Evolutionary conservation across 2,329 filamentous ascomycete species (phyloP).

Genomic region (Aspergillus sp.): DNA sequence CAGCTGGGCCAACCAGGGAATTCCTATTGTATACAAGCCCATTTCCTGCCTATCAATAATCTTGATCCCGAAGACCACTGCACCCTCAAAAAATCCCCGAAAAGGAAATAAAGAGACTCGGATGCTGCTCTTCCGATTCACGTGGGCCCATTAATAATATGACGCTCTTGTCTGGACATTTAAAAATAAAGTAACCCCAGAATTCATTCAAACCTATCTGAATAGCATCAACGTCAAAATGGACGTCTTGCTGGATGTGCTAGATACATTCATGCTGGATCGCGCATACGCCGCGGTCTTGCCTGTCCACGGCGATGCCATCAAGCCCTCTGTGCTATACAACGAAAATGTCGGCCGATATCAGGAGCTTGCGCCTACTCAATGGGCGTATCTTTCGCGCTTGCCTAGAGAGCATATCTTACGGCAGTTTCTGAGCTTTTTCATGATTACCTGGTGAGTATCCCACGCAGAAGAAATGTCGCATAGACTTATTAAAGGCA

Average conservation of each 20-base stretch:
- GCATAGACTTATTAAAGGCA: background rate
- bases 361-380: conserved; percentile 18
- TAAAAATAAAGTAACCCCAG: background rate
- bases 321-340: conserved; percentile 9
- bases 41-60: too few species aligned
- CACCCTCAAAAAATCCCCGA: too few species aligned
- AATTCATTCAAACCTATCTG: background rate
- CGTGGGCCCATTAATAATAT: too few species aligned
- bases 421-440: conserved; percentile 14
- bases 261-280: conserved; percentile 16
- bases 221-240: conserved; percentile 3
- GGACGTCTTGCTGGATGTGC: conserved; percentile 15
- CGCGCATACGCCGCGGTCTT: conserved; percentile 12
- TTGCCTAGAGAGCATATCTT: background rate
- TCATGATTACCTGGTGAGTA: conserved; percentile 23
- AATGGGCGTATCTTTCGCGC: conserved; percentile 10
- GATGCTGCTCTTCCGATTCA: background rate
- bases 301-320: conserved; percentile 1
- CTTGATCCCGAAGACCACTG: too few species aligned
- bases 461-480: background rate
- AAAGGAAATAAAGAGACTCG: background rate
- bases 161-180: too few species aligned
- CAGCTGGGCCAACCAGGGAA: too few species aligned
- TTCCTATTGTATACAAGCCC: too few species aligned
- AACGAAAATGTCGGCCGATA: conserved; percentile 24